Percentiles rank a stretch among this genome's conserved stretches.
Conservation (phyloP, 1,284 basidiomycete species). For the Inonotus hispidus region DNA sequence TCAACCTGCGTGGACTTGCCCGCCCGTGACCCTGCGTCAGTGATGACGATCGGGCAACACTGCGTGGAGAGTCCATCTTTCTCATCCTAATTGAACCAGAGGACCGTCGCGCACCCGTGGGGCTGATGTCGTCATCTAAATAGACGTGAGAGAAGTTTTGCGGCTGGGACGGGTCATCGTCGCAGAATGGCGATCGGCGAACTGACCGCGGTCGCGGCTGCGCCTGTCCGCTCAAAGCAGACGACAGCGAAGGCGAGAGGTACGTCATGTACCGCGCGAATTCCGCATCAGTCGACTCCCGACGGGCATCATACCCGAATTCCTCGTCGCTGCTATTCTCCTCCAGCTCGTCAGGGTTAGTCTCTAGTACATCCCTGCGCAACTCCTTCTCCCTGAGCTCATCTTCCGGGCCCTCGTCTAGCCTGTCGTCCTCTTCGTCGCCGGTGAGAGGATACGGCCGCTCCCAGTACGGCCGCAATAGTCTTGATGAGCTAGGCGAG, state of each 20-base stretch:
- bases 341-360: neutral
- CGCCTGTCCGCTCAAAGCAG: neutral
- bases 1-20: neutral
- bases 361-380: neutral
- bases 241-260: neutral
- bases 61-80: neutral
- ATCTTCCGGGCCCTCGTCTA: neutral
- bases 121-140: neutral
- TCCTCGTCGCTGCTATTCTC: neutral
- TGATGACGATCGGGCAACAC: neutral
- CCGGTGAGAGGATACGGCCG: neutral
- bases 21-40: neutral
- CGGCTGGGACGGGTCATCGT: conserved; percentile 2
- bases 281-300: neutral
- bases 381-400: neutral
- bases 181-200: neutral
- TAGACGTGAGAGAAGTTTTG: neutral
- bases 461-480: conserved; percentile 3
- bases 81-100: neutral
- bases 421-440: neutral
- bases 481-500: neutral
- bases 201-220: neutral
- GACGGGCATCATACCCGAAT: neutral
- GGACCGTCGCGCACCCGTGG: neutral
- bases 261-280: neutral